Evolutionary conservation across 495 filamentous ascomycete species (phyloP).

Genomic region (Aspergillus asperescens): DNA sequence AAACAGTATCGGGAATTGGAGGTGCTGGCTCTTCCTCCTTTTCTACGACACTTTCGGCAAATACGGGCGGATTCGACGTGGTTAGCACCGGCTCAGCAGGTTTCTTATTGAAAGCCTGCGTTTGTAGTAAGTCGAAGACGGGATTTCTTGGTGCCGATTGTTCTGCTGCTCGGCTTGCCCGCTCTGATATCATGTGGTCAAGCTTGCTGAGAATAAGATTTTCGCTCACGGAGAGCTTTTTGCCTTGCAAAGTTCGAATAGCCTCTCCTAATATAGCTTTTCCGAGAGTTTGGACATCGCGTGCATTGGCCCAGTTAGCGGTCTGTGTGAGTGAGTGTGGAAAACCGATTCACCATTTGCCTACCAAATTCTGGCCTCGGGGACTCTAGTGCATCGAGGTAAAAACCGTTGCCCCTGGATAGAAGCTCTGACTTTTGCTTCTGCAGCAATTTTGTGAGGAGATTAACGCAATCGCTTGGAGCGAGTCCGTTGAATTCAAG

Average conservation of each 20-base stretch:
- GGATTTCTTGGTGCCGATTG: background rate
- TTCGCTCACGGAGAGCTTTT: conserved; percentile 26
- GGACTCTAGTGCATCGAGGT: conserved; percentile 33
- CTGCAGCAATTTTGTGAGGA: conserved; percentile 28
- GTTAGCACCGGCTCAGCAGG: background rate
- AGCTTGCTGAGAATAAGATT: conserved; percentile 33
- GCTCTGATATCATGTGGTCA: conserved; percentile 42
- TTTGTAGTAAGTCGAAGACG: background rate
- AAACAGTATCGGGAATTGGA: background rate
- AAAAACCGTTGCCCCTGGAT: conserved; percentile 25
- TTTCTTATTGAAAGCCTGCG: background rate
- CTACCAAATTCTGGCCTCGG: conserved; percentile 11
- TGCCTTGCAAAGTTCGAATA: conserved; percentile 20
- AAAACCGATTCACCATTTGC: conserved; percentile 34
- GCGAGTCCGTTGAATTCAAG: conserved; percentile 39
- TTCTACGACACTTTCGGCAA: background rate
- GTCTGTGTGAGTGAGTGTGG: conserved; percentile 37
- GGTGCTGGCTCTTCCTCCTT: conserved; percentile 3
- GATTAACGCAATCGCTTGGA: conserved; percentile 37
- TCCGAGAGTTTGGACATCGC: conserved; percentile 56
- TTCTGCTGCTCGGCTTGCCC: background rate
- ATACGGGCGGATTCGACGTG: background rate
- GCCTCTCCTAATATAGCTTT: conserved; percentile 47
- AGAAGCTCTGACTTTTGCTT: conserved; percentile 18
- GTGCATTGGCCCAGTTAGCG: conserved; percentile 61